Evolutionary conservation across 345 rosid genomes (phyloP), one percentile per base, ranked within the genome.

Genomic region (Gossypium turneri): DNA sequence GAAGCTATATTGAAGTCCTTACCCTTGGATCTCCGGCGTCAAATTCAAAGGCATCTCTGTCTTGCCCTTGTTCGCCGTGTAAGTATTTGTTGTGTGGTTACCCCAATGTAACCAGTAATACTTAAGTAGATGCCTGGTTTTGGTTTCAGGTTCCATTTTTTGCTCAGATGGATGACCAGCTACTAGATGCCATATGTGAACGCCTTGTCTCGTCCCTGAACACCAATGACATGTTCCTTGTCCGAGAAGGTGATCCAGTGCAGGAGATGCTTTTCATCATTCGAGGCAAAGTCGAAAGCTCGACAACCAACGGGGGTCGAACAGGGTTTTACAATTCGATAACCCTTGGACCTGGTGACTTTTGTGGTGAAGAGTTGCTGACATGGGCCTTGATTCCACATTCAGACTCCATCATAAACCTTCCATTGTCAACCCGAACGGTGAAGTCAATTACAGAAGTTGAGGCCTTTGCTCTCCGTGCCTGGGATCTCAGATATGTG

Each of bases 1-100:
- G 94, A 91, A 81, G 73, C 90, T 70, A 93, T 93, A 52, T 77
- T 93, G 69, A 83, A 81, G 10, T 82, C 97, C 69, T 79, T 93
- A 52, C 97, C 97, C 13, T 70, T 86, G 60, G 98, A 91, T 77
- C 87, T 93, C 71, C 88, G 92, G 25, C 89, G 97, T 11, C 87
- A 85, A 61, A 93, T 93, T 75, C 93, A 90, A 64, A 60, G 95
- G 51, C 97, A 90, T 79, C 94, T 93, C 11, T 93, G 93, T 78
- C 86, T 91, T 4, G 98, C 93, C 44, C 84, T 91, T 60, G 97
- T 93, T 84, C 90, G 94, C 64, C 97, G 95, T n/a, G 98, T 93
- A 83, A 82, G 85, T 60, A 25, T 45, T 2, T 29, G 9, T 20
- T 16, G 7, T 71, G 1, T 71, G 24, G 2, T 29, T 56, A 9